Evolutionary conservation across 768 basidiomycete genomes (phyloP).

Genomic region (Boletus bicolor): DNA sequence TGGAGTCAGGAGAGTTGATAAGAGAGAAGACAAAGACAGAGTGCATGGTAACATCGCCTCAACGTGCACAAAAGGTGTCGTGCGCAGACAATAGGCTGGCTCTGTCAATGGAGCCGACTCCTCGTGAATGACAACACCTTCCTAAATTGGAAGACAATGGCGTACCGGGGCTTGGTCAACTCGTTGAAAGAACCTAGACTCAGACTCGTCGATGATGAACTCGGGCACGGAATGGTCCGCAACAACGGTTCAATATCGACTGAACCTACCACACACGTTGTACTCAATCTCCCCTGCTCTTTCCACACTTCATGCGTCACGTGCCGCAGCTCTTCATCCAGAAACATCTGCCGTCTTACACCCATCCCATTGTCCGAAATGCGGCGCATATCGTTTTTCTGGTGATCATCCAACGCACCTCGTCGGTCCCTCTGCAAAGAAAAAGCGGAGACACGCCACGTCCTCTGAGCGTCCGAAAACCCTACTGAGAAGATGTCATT

Average conservation of each 20-base stretch:
- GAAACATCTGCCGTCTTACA: conserved; percentile 20
- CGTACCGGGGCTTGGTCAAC: neutral
- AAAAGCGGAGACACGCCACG: conserved; percentile 10
- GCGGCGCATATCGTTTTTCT: conserved; percentile 48
- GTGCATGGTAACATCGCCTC: conserved; percentile 5
- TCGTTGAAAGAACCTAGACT: neutral
- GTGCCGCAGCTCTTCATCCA: conserved; percentile 34
- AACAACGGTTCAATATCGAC: conserved; percentile 43
- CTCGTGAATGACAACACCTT: conserved; percentile 24
- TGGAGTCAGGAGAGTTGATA: conserved; percentile 6
- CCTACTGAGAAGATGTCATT: conserved; percentile 17
- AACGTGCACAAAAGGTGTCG: conserved; percentile 4
- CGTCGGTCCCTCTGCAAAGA: conserved; percentile 24
- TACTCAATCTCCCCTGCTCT: conserved; percentile 52
- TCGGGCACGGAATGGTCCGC: neutral
- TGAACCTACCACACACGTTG: conserved; percentile 47
- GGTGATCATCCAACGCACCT: conserved; percentile 38
- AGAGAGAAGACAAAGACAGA: conserved; percentile 6
- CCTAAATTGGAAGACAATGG: conserved; percentile 25
- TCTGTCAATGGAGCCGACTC: neutral
- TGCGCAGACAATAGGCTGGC: conserved; percentile 17
- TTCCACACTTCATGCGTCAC: conserved; percentile 58
- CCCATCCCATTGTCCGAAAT: conserved; percentile 45
- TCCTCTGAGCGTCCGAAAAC: neutral
- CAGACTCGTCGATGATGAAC: neutral